Base-by-base conservation (phyloP, 1,284 basidiomycete genomes). In the Sporisorium iseilematis-ciliati region DNA sequence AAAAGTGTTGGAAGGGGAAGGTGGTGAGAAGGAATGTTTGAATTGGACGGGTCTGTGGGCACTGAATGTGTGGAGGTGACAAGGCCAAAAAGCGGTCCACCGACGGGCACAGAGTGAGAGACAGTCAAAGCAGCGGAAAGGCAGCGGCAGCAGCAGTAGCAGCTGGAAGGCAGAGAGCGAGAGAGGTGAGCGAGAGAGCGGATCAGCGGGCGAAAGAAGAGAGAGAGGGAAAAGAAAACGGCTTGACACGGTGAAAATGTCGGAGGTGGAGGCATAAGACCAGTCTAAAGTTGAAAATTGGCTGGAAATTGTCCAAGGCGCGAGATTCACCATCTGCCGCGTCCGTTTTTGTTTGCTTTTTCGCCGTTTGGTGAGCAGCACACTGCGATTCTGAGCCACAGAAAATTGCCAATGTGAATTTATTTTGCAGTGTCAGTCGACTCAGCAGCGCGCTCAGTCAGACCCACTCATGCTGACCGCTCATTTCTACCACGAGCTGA, bases 1-100 rank as follows among this genome's bases (percentile, higher is more conserved):
- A 42, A 18, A 26, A n/a, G 18, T 5, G 21, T 38, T 20, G 35
- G 20, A 40, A n/a, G n/a, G 14, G 31, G 35, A 53, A 42, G 65
- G 60, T 69, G 57, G 66, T 63, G 60, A 71, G 68, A 65, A 65
- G 68, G 59, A 65, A 65, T 71, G 68, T 50, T 58, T 41, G 33
- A 14, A 20, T 25, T 31, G 20, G 18, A 20, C 20, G 31, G 31
- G n/a, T 25, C 31, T 20, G 53, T 25, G 35, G 35, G 40, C 35
- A 33, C 38, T 46, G 51, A 43, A 25, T 60, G 62, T 71, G 68
- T 71, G 62, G 68, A 71, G 68, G 62, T 71, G 53, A 59, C 31
- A 50, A 53, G 48, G 48, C 26, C 26, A 48, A 29, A 31, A 31
- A 49, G 48, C 48, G 48, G 48, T 16, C 12, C 35, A 16, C 35